phyloP scores from a whole-genome alignment of 23 red algal species.

The Gracilaria gracilis region DNA sequence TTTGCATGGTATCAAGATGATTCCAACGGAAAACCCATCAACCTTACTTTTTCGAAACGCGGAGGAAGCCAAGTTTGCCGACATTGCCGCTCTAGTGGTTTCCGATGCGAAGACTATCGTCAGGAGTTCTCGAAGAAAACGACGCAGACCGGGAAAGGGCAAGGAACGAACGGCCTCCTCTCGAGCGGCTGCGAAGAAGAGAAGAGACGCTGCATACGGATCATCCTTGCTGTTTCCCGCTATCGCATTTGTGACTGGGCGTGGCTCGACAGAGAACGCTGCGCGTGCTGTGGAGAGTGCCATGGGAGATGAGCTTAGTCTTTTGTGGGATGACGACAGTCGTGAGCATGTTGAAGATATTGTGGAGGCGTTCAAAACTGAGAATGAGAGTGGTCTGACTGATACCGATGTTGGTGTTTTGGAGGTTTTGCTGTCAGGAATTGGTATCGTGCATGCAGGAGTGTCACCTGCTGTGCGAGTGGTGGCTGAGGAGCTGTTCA shows the following conservation, averaged over 20 bases:
- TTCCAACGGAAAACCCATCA: constrained; percentile 44
- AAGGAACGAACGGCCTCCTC: constrained; percentile 51
- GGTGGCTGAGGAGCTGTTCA: constrained; percentile 61
- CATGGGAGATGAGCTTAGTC: constrained; percentile 6
- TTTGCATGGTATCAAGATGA: constrained; percentile 53
- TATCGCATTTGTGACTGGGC: constrained; percentile 47
- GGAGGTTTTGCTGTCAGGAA: constrained; percentile 25
- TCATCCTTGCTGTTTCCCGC: constrained; percentile 57
- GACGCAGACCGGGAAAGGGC: neutral
- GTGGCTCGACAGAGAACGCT: constrained; percentile 28
- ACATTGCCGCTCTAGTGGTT: constrained; percentile 53
- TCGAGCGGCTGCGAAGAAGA: constrained; percentile 11
- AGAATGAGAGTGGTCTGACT: constrained; percentile 10
- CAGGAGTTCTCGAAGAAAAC: constrained; percentile 43
- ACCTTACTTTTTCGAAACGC: constrained; percentile 45
- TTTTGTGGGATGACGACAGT: constrained; percentile 60
- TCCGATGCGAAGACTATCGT: constrained; percentile 27
- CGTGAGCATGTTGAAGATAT: constrained; percentile 32
- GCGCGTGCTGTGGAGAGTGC: constrained; percentile 49
- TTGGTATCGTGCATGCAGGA: constrained; percentile 49
- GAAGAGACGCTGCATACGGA: constrained; percentile 36
- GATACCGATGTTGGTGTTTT: constrained; percentile 21
- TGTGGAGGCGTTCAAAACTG: constrained; percentile 17
- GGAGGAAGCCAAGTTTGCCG: constrained; percentile 43
- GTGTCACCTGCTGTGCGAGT: constrained; percentile 32